Conservation (phyloP, 352 stramenopile species). For the Globisporangium rhizosaccharum region DNA sequence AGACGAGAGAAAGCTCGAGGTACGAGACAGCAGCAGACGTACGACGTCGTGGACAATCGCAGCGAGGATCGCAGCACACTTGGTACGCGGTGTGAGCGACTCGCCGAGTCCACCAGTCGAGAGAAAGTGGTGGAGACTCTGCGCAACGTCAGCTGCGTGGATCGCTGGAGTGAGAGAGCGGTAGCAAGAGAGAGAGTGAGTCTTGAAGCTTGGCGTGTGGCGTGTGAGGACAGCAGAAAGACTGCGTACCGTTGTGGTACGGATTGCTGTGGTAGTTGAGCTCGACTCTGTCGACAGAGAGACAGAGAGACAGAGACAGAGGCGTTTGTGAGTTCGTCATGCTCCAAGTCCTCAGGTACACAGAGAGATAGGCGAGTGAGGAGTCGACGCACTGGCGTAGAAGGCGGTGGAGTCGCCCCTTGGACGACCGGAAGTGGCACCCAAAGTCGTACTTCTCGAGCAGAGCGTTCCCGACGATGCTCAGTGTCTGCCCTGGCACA, state of each 20-base stretch:
- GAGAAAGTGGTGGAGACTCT: constrained; percentile 74
- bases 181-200: too few species aligned
- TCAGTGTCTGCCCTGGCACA: constrained; percentile 49
- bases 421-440: constrained; percentile 56
- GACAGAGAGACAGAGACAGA: background rate
- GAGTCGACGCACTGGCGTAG: constrained; percentile 44
- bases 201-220: background rate
- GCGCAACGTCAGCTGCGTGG: constrained; percentile 79
- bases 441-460: constrained; percentile 67
- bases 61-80: constrained; percentile 67
- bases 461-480: constrained; percentile 69
- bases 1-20: background rate
- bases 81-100: constrained; percentile 51
- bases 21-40: background rate
- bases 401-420: constrained; percentile 45
- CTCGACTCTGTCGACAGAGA: constrained; percentile 29
- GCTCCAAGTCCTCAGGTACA: background rate
- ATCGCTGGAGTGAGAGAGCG: constrained; percentile 27
- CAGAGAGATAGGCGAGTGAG: background rate
- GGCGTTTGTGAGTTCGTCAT: background rate
- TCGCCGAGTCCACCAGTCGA: constrained; percentile 40
- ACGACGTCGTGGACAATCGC: constrained; percentile 84
- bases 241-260: constrained; percentile 74
- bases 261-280: constrained; percentile 62
- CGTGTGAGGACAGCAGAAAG: background rate